Percentiles rank a stretch among this genome's conserved stretches.
These are phyloP conservation scores for Beauveria varroae DNA, from an alignment of 2,329 filamentous ascomycete species.

Conservation along the genomic window DNA sequence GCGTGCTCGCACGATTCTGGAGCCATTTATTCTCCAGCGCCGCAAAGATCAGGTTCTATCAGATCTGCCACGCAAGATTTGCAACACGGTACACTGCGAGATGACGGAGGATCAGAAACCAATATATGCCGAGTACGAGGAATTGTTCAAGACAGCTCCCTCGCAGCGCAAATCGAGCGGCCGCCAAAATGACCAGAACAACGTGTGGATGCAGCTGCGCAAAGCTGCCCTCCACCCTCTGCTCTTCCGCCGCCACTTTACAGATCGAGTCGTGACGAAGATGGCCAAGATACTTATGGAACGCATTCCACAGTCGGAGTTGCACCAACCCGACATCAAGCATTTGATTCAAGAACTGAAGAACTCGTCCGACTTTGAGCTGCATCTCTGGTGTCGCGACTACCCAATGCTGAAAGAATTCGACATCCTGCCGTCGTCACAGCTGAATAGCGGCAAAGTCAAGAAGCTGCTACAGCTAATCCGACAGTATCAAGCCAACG, in stretches of 20 bases:
- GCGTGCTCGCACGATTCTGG: conserved; percentile 83
- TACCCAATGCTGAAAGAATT: conserved; percentile 47
- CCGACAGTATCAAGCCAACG: conserved; percentile 63
- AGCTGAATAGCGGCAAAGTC: conserved; percentile 74
- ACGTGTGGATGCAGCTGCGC: conserved; percentile 82
- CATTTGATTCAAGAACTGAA: conserved; percentile 50
- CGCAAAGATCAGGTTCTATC: conserved; percentile 89
- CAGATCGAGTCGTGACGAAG: conserved; percentile 63
- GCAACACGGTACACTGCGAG: conserved; percentile 71
- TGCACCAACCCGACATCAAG: conserved; percentile 42
- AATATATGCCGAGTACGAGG: conserved; percentile 61
- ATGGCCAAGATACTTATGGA: conserved; percentile 73
- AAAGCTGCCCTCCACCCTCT: conserved; percentile 90
- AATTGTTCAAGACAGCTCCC: conserved; percentile 57
- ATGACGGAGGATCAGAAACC: conserved; percentile 64
- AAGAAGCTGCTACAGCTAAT: conserved; percentile 70
- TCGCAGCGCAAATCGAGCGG: conserved; percentile 43
- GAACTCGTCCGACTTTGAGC: conserved; percentile 54
- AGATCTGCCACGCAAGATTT: conserved; percentile 73
- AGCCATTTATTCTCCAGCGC: conserved; percentile 87
- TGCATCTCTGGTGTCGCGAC: conserved; percentile 58
- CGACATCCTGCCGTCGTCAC: conserved; percentile 45
- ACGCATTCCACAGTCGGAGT: conserved; percentile 50
- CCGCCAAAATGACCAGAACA: conserved; percentile 50
- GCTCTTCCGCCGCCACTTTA: conserved; percentile 76